phyloP scores from a whole-genome alignment of 1,284 basidiomycete genomes.

The Heterobasidion parviporum region DNA sequence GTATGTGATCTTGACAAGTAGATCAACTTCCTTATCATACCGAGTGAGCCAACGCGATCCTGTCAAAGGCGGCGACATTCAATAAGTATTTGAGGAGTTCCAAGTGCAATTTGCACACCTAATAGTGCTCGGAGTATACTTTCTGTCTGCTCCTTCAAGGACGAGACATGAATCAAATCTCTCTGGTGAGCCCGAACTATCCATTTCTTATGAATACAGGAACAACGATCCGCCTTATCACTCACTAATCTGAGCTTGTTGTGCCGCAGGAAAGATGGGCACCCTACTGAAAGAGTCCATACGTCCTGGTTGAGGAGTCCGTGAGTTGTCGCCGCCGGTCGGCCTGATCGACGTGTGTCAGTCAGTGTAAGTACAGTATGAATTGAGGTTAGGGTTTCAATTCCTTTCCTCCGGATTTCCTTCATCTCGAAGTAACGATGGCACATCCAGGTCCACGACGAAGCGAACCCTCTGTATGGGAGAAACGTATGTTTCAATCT shows the following conservation, averaged over 20 bases:
- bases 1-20: conserved; percentile 65
- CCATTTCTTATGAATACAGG: conserved; percentile 7
- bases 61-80: conserved; percentile 20
- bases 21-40: conserved; percentile 75
- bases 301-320: no score
- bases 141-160: conserved; percentile 71
- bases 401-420: neutral
- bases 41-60: conserved; percentile 83
- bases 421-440: conserved; percentile 7
- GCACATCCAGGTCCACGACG: conserved; percentile 25
- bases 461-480: conserved; percentile 58
- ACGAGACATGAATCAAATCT: conserved; percentile 71
- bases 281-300: neutral
- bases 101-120: conserved; percentile 37
- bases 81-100: neutral
- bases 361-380: neutral
- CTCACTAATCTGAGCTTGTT: conserved; percentile 82
- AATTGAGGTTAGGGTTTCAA: conserved; percentile 2
- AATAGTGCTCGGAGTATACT: conserved; percentile 70
- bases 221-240: conserved; percentile 10
- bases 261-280: conserved; percentile 53
- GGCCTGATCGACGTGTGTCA: neutral
- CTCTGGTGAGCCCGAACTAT: conserved; percentile 82
- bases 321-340: neutral
- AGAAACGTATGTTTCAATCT: conserved; percentile 52